These are phyloP conservation scores for Elongisporangium undulatum DNA, from an alignment of 352 stramenopile genomes.

Conservation along the genomic window DNA sequence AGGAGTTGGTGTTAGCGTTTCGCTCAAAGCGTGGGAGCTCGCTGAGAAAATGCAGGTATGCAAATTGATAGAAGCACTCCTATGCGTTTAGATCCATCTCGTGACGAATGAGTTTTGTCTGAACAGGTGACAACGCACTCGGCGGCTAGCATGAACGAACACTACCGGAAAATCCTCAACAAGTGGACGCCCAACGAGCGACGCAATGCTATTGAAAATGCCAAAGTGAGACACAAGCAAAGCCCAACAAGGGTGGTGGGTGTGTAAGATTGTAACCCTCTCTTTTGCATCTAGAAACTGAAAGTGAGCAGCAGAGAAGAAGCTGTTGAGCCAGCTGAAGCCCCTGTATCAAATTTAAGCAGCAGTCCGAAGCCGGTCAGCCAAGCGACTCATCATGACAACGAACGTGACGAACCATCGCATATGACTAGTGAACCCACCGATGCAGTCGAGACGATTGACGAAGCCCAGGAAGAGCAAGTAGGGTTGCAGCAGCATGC, in stretches of 20 bases:
- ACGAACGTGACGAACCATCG: not conserved
- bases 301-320: slow-evolving; percentile 3
- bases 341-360: not conserved
- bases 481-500: slow-evolving; percentile 13
- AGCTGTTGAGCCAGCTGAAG: not conserved
- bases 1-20: slow-evolving; percentile 6
- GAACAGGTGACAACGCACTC: slow-evolving; percentile 28
- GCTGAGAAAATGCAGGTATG: not conserved
- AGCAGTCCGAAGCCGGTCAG: not conserved
- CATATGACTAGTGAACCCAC: not conserved
- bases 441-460: not conserved
- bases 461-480: not conserved
- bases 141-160: slow-evolving; percentile 46
- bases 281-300: slow-evolving; percentile 1
- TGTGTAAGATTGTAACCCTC: not conserved
- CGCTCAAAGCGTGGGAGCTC: slow-evolving; percentile 7
- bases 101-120: not conserved
- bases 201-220: slow-evolving; percentile 20
- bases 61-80: not conserved
- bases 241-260: not conserved
- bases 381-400: not conserved
- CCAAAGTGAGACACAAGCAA: slow-evolving; percentile 16
- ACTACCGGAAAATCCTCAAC: slow-evolving; percentile 38
- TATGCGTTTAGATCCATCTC: not conserved
- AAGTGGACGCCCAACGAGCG: slow-evolving; percentile 32